These are phyloP conservation scores for Lactarius hengduanensis DNA, from an alignment of 768 basidiomycete genomes.

Conservation along the genomic window DNA sequence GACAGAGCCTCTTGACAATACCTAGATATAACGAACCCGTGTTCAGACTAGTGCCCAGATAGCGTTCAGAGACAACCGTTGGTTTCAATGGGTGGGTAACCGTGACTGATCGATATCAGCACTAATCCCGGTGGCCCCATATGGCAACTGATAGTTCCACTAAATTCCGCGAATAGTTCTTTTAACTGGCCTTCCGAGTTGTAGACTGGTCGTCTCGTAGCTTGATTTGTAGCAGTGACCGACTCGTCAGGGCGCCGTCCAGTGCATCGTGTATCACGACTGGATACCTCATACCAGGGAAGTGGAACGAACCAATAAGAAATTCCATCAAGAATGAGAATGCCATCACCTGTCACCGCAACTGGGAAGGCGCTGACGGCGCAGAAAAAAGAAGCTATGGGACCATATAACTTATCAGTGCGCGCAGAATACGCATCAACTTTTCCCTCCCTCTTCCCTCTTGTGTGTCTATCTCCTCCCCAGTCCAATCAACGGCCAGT, in stretches of 20 bases:
- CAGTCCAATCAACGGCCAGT: neutral
- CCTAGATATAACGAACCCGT: neutral
- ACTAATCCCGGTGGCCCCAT: too few species aligned
- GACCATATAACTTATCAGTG: neutral
- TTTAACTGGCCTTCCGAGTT: neutral
- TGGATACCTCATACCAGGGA: too few species aligned
- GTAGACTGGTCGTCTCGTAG: neutral
- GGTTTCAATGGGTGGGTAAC: neutral
- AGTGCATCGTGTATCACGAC: too few species aligned
- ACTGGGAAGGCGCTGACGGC: too few species aligned
- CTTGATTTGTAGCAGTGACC: neutral
- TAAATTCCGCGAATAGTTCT: neutral
- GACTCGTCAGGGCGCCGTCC: neutral
- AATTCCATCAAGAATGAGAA: too few species aligned
- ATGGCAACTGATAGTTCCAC: neutral
- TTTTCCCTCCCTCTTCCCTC: neutral
- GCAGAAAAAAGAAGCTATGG: neutral
- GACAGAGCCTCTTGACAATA: neutral
- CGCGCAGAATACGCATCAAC: neutral
- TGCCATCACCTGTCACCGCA: too few species aligned
- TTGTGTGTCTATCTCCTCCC: too few species aligned
- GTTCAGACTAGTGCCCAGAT: neutral
- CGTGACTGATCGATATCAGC: too few species aligned
- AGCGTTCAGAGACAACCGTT: neutral
- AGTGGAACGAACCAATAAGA: too few species aligned